phyloP scores from a whole-genome alignment of 805 yeast genomes.

The Metschnikowia lachancei region DNA sequence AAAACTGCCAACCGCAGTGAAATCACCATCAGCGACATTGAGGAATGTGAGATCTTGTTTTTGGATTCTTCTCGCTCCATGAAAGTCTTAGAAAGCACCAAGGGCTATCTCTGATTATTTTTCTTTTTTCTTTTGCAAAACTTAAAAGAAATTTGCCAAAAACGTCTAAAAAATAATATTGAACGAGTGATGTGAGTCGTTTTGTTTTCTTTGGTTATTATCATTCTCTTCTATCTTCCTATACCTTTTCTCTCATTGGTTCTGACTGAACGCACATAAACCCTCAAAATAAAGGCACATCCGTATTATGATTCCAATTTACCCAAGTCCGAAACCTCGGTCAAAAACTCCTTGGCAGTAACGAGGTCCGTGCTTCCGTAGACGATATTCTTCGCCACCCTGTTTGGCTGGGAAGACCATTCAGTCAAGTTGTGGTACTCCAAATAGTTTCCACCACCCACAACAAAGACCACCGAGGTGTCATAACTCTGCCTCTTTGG shows the following conservation, averaged over 20 bases:
- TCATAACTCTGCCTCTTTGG: conserved; percentile 81
- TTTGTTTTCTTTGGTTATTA: background rate
- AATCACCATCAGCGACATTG: conserved; percentile 67
- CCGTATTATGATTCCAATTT: conserved; percentile 9
- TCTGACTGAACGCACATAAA: background rate
- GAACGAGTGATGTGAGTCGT: background rate
- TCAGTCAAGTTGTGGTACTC: conserved; percentile 94
- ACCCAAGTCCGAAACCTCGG: conserved; percentile 51
- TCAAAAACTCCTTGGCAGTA: conserved; percentile 66
- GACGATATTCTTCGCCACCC: conserved; percentile 52
- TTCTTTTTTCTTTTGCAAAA: background rate
- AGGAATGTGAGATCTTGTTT: conserved; percentile 78
- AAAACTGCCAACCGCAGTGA: conserved; percentile 69
- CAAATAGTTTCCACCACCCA: conserved; percentile 94
- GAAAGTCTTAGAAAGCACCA: conserved; percentile 54
- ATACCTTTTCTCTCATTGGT: background rate
- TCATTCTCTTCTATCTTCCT: background rate
- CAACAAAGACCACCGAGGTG: conserved; percentile 84
- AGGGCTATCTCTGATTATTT: conserved; percentile 33
- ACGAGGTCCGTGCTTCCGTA: conserved; percentile 84
- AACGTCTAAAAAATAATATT: background rate
- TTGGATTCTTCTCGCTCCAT: conserved; percentile 84
- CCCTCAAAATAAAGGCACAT: background rate
- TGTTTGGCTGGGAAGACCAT: conserved; percentile 55
- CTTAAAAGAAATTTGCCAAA: background rate